Base-by-base conservation (phyloP, 768 basidiomycete species). In the Lactifluus rugatus region DNA sequence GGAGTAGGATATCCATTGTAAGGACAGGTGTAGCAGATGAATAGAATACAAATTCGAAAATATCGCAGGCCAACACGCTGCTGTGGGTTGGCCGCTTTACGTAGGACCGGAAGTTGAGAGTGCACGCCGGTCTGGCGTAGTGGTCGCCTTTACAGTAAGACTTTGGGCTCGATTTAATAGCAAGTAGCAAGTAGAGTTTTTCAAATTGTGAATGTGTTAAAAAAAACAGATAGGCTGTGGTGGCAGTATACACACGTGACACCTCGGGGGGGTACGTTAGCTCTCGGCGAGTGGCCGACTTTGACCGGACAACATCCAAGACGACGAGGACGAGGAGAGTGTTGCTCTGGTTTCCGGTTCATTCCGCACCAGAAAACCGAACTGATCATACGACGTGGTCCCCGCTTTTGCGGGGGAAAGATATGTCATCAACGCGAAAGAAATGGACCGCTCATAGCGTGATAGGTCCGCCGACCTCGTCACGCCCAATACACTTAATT, bases 381-480 rank as follows among this genome's bases (percentile, higher is more conserved):
- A 36, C 36, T 50, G 52, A 49, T 48, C 52, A 36, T 42, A 53
- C 52, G 28, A 16, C 51, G 32, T 46, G 34, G 28, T 51, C 61
- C 60, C 79, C 81, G 78, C 78, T 75, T 71, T 70, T 68, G 79
- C 79, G 81, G 80, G 80, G 81, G 72, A 76, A 78, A 80, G 78
- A 73, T 74, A 88, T 88, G 86, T 75, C 77, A 72, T 74, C 76
- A 73, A 72, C 73, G 69, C 72, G 75, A 71, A 70, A 71, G 61
- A 80, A 78, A 82, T 85, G 83, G 82, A 81, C 83, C 65, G 78
- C 82, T 66, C 79, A 85, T 76, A 88, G 86, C 74, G 86, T 90
- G 82, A 83, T 90, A 72, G 87, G 87, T 89, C 67, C 68, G 81
- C 25, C 44, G 25, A 49, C 47, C 55, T 55, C 62, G 57, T 61